Conservation (phyloP, 129 eudicot genomes). For the Flaveria sonorensis region DNA sequence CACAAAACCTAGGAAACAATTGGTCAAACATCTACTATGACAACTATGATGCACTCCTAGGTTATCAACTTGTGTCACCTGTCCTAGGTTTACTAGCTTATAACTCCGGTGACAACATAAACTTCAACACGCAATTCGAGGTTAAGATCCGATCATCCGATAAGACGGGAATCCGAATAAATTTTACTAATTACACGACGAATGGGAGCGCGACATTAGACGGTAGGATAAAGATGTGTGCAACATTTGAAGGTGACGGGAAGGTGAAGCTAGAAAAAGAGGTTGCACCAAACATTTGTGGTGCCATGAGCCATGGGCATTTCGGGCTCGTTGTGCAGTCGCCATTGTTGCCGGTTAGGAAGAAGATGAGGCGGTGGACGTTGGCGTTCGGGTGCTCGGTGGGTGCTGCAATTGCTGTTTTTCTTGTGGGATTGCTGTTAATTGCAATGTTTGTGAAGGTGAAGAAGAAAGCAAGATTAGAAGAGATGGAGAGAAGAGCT, state of each 20-base stretch:
- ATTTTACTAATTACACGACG: conserved; percentile 51
- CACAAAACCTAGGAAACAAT: conserved; percentile 73
- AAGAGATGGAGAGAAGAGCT: conserved; percentile 88
- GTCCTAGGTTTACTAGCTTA: conserved; percentile 83
- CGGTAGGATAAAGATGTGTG: conserved; percentile 70
- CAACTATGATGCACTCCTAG: conserved; percentile 54
- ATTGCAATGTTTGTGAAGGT: conserved; percentile 81
- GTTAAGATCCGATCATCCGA: conserved; percentile 45
- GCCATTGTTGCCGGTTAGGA: conserved; percentile 56
- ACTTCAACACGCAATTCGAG: conserved; percentile 58
- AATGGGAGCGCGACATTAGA: conserved; percentile 27
- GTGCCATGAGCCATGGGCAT: conserved; percentile 68
- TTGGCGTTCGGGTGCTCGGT: conserved; percentile 65
- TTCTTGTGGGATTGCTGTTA: conserved; percentile 61
- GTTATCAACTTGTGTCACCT: conserved; percentile 85
- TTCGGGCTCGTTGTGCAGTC: conserved; percentile 79
- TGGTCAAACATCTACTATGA: conserved; percentile 79
- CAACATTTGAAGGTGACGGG: conserved; percentile 66
- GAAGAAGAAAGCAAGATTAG: conserved; percentile 80
- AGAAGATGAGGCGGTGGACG: conserved; percentile 65
- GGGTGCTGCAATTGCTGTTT: conserved; percentile 74
- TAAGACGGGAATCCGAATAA: conserved; percentile 51
- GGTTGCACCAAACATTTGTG: conserved; percentile 59
- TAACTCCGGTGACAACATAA: conserved; percentile 53
- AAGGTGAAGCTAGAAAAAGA: conserved; percentile 61